A percentile compares a stretch with the other conserved stretches of the same genome.
phyloP scores from a whole-genome alignment of 371 early-diverging fungal species.

The Mortierella sp. region DNA sequence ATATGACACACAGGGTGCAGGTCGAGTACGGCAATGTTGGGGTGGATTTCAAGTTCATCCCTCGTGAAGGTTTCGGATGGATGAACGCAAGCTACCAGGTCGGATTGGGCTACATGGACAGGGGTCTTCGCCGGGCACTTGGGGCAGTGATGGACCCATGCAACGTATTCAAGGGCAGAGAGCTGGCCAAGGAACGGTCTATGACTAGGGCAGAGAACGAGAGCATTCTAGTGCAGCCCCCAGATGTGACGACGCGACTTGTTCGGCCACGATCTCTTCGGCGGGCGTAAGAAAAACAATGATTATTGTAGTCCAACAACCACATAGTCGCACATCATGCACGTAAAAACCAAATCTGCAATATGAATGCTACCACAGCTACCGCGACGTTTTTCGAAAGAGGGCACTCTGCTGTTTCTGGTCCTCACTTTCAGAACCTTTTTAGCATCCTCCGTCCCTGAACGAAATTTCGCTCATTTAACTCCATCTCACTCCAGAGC shows the following conservation, averaged over 20 bases:
- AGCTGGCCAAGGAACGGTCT: neutral
- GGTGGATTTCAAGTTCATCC: conserved; percentile 93
- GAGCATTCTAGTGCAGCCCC: conserved; percentile 33
- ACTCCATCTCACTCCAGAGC: too few relatives aligned
- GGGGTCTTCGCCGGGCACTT: conserved; percentile 80
- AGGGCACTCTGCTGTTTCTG: too few relatives aligned
- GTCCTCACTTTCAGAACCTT: too few relatives aligned
- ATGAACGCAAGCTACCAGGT: conserved; percentile 95
- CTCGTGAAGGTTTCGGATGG: conserved; percentile 98
- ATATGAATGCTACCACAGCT: too few relatives aligned
- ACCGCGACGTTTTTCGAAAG: too few relatives aligned
- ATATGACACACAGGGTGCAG: conserved; percentile 89
- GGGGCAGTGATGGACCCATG: conserved; percentile 87
- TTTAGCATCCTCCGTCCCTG: too few relatives aligned
- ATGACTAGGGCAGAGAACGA: conserved; percentile 1
- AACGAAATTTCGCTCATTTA: too few relatives aligned
- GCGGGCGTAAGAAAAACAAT: conserved; percentile 5
- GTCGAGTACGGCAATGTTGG: conserved; percentile 98
- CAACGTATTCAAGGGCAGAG: conserved; percentile 60
- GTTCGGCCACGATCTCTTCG: conserved; percentile 31
- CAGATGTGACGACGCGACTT: conserved; percentile 46
- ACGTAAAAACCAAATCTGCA: too few relatives aligned
- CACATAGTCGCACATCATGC: too few relatives aligned
- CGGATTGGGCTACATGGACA: conserved; percentile 80
- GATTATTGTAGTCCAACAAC: too few relatives aligned